A percentile compares a stretch with the other conserved stretches of the same genome.
These are phyloP conservation scores for Fraxinus albicans DNA, from an alignment of 305 asterid species.

Conservation along the genomic window DNA sequence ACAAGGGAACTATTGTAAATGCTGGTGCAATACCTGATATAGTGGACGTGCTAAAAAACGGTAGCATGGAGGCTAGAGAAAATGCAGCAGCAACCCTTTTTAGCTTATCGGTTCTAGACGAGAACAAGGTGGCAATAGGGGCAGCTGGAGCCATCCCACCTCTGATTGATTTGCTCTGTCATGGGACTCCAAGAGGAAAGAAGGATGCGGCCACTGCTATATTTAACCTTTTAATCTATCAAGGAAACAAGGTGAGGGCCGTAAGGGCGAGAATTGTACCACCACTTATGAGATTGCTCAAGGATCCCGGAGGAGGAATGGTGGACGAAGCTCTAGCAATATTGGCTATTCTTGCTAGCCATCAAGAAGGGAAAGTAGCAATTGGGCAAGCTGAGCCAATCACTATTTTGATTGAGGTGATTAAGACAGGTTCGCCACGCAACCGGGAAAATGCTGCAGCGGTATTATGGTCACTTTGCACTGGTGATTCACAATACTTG, in stretches of 20 bases:
- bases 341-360: conserved; percentile 80
- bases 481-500: conserved; percentile 48
- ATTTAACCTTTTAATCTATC: conserved; percentile 53
- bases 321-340: conserved; percentile 85
- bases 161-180: conserved; percentile 45
- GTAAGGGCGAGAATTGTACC: conserved; percentile 50
- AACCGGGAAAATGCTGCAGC: conserved; percentile 90
- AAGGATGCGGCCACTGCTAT: conserved; percentile 58
- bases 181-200: conserved; percentile 52
- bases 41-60: conserved; percentile 41
- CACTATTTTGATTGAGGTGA: conserved; percentile 65
- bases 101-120: conserved; percentile 48
- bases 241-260: conserved; percentile 53
- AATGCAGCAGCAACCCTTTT: conserved; percentile 58
- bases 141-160: conserved; percentile 55
- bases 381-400: conserved; percentile 72
- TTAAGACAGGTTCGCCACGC: conserved; percentile 79
- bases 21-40: conserved; percentile 82
- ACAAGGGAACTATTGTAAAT: conserved; percentile 79
- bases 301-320: conserved; percentile 92
- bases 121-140: conserved; percentile 51
- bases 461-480: conserved; percentile 72
- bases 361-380: conserved; percentile 78
- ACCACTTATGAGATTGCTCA: conserved; percentile 64
- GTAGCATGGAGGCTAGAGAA: conserved; percentile 55